Evolutionary conservation across 2,329 filamentous ascomycete species (phyloP).

Genomic region (Fusarium secorum): DNA sequence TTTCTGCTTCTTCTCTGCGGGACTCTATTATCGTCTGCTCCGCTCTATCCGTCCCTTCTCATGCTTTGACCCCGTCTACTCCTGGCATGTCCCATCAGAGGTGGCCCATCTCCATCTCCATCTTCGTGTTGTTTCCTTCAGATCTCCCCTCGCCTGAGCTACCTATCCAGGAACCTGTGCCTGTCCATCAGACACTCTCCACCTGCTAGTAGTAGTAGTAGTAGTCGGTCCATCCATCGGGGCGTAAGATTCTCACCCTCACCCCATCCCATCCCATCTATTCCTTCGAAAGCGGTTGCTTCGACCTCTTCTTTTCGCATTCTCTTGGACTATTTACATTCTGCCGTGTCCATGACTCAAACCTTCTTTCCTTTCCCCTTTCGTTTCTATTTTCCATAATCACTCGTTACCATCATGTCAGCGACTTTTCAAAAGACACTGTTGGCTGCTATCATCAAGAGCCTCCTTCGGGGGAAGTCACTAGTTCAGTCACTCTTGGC

Average conservation of each 20-base stretch:
- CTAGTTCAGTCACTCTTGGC: constrained; percentile 65
- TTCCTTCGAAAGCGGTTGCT: constrained; percentile 18
- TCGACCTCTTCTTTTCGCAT: constrained; percentile 10
- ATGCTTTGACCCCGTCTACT: constrained; percentile 9
- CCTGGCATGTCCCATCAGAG: constrained; percentile 33
- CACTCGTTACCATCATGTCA: constrained; percentile 65
- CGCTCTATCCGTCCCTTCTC: constrained; percentile 5
- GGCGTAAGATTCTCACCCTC: constrained; percentile 39
- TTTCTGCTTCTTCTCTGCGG: background rate
- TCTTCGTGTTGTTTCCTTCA: constrained; percentile 27
- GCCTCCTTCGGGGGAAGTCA: constrained; percentile 66
- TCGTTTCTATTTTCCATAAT: constrained; percentile 43
- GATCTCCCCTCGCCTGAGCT: constrained; percentile 30
- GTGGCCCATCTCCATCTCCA: constrained; percentile 25
- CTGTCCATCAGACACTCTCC: constrained; percentile 36
- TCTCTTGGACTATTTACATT: constrained; percentile 39
- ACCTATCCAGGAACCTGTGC: constrained; percentile 25
- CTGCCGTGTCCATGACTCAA: constrained; percentile 34
- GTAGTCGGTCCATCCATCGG: constrained; percentile 12
- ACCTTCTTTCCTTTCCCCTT: background rate
- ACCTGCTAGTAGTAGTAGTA: constrained; percentile 31
- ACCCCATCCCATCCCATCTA: constrained; percentile 25
- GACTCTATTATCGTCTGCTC: constrained; percentile 14
- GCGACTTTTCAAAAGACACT: constrained; percentile 61
- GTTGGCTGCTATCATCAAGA: constrained; percentile 63